These are phyloP conservation scores for Metschnikowia kofuensis DNA, from an alignment of 805 yeast species.

Conservation along the genomic window DNA sequence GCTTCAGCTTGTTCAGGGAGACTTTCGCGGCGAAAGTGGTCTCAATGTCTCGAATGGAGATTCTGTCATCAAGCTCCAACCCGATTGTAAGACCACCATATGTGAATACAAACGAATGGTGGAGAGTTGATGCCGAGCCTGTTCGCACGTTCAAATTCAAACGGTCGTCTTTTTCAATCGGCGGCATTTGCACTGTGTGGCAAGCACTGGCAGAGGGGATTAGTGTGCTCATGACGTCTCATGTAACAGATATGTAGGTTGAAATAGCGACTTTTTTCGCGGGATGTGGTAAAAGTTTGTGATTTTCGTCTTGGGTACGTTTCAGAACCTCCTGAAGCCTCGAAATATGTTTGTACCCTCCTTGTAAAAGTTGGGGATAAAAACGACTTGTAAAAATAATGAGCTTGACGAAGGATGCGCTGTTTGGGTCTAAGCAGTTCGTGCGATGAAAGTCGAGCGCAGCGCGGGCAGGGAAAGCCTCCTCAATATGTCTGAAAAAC, in stretches of 20 bases:
- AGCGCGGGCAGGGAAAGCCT: neutral
- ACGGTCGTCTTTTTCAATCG: constrained; percentile 50
- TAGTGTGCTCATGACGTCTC: constrained; percentile 50
- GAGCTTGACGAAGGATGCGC: neutral
- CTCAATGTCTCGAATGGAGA: constrained; percentile 39
- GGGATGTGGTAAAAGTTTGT: neutral
- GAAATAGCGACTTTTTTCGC: neutral
- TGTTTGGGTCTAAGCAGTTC: neutral
- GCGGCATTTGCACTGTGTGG: constrained; percentile 55
- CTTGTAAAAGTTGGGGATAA: neutral
- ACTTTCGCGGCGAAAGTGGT: constrained; percentile 34
- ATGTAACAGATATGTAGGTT: neutral
- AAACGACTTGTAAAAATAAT: no score
- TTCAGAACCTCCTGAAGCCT: neutral
- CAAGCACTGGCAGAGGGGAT: constrained; percentile 65
- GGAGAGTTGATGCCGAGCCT: constrained; percentile 60
- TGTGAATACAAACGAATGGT: constrained; percentile 58
- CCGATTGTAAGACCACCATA: constrained; percentile 70
- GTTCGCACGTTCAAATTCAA: constrained; percentile 58
- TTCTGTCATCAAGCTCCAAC: constrained; percentile 39
- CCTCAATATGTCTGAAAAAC: neutral
- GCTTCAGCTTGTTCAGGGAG: constrained; percentile 22
- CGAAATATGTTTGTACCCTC: neutral
- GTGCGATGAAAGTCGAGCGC: neutral
- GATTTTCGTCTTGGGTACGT: neutral